A percentile compares a stretch with the other conserved stretches of the same genome.
Evolutionary conservation across 352 stramenopile species (phyloP).

Genomic region (Phytophthora cactorum): DNA sequence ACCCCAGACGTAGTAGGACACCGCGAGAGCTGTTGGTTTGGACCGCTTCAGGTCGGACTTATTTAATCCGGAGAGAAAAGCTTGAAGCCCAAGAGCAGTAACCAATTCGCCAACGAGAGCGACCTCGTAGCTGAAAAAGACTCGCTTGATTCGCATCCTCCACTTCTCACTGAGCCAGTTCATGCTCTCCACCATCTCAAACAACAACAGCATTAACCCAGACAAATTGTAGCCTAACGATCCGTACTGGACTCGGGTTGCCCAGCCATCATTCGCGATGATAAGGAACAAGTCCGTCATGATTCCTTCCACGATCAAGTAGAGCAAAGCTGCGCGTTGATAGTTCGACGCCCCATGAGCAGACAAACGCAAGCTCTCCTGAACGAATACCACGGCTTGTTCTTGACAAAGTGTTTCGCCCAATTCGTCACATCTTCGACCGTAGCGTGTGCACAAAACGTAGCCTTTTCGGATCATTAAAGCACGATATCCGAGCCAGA

Average conservation of each 20-base stretch:
- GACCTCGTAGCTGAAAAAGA: constrained; percentile 28
- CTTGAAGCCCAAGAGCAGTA: constrained; percentile 9
- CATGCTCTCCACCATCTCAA: constrained; percentile 34
- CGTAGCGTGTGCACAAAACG: constrained; percentile 7
- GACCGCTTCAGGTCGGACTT: constrained; percentile 20
- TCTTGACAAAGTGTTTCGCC: constrained; percentile 6
- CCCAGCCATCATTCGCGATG: constrained; percentile 22
- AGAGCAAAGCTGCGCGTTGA: constrained; percentile 21
- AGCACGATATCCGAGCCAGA: neutral
- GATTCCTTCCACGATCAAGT: constrained; percentile 28
- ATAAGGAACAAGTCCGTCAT: constrained; percentile 27
- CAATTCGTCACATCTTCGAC: constrained; percentile 12
- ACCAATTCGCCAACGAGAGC: constrained; percentile 10
- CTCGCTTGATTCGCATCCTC: constrained; percentile 11
- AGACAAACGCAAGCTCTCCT: constrained; percentile 19
- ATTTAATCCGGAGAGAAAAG: constrained; percentile 20
- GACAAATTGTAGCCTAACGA: constrained; percentile 37
- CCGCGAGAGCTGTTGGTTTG: constrained; percentile 10
- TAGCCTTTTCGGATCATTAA: constrained; percentile 12
- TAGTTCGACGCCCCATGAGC: constrained; percentile 16
- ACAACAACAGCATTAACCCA: constrained; percentile 26
- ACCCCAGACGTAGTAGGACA: constrained; percentile 32
- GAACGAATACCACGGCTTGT: constrained; percentile 19
- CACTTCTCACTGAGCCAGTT: constrained; percentile 11
- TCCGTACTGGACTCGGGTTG: constrained; percentile 19